Base-by-base conservation (phyloP, 345 rosid species). In the Dovyalis caffra region DNA sequence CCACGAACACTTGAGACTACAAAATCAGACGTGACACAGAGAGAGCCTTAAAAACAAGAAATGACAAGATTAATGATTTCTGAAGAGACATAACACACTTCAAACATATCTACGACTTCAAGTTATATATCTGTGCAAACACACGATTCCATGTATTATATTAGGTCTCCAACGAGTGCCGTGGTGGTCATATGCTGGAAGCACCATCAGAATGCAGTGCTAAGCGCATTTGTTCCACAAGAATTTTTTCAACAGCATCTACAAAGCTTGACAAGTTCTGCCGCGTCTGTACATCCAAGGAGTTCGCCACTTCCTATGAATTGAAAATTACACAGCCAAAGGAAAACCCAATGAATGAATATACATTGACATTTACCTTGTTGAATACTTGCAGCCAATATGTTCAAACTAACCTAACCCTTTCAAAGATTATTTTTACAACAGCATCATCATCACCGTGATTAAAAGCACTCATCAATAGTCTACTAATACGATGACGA, bases 271-370 rank as follows among this genome's bases (percentile, higher is more conserved):
- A 62, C 78, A 89, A 77, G 71, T 80, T 85, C 66, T 74, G 79
- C 31, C 88, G 82, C 38, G 57, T 23, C 5, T 78, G 58, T 33
- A 65, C 67, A 63, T 85, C 89, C 77, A 86, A 49, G 56, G 86
- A 85, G 66, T 86, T 88, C 23, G 80, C 88, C 38, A 68, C 67
- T 80, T 86, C 88, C 91, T 89, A 61, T 4, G 56, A n/a, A 66
- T 74, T 60, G 38, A 20, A 69, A 60, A 76, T 68, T n/a, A 65
- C 61, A 32, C 11, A 37, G 74, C 49, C 66, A 37, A 45, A 5
- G 7, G 65, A 32, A 58, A 62, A 40, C 32, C n/a, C 35, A 60
- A 47, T 57, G 18, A 60, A 47, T 57, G 18, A 43, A 29, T 2
- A 40, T 35, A 45, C 16, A 53, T 20, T 21, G 47, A 45, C 14